Conservation (phyloP, 2,329 filamentous ascomycete species). For the Ploettnerulaceae sp. region DNA sequence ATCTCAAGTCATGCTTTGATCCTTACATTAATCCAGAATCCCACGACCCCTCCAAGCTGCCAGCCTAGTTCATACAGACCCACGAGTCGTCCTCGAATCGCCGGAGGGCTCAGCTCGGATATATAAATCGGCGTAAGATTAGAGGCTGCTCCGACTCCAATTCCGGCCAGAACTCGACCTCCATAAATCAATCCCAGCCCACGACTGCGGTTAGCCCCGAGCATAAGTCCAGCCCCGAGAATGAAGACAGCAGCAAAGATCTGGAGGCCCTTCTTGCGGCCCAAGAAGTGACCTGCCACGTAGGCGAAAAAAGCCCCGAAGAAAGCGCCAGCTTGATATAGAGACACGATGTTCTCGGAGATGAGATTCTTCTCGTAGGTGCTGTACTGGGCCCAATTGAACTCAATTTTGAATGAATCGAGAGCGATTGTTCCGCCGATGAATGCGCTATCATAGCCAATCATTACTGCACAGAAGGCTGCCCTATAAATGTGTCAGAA, state of each 20-base stretch:
- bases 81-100: constrained; percentile 58
- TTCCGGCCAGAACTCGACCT: constrained; percentile 57
- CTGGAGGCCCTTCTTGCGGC: constrained; percentile 59
- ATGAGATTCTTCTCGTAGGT: constrained; percentile 48
- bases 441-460: constrained; percentile 64
- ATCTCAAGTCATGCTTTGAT: neutral
- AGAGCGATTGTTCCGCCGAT: constrained; percentile 73
- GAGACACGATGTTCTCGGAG: constrained; percentile 72
- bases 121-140: constrained; percentile 61
- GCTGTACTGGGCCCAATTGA: constrained; percentile 51
- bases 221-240: constrained; percentile 67
- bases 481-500: constrained; percentile 32
- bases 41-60: constrained; percentile 58
- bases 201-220: constrained; percentile 55
- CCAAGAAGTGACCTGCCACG: constrained; percentile 59
- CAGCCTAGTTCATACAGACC: constrained; percentile 64
- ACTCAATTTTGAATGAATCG: constrained; percentile 64
- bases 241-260: constrained; percentile 60
- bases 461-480: constrained; percentile 54
- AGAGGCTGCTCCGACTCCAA: constrained; percentile 58
- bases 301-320: constrained; percentile 70
- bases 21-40: constrained; percentile 56
- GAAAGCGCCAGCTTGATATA: constrained; percentile 79
- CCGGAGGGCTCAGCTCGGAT: constrained; percentile 54
- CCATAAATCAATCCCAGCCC: constrained; percentile 59